phyloP scores from a whole-genome alignment of 164 flowering plant genomes.

The Annona cherimola region DNA sequence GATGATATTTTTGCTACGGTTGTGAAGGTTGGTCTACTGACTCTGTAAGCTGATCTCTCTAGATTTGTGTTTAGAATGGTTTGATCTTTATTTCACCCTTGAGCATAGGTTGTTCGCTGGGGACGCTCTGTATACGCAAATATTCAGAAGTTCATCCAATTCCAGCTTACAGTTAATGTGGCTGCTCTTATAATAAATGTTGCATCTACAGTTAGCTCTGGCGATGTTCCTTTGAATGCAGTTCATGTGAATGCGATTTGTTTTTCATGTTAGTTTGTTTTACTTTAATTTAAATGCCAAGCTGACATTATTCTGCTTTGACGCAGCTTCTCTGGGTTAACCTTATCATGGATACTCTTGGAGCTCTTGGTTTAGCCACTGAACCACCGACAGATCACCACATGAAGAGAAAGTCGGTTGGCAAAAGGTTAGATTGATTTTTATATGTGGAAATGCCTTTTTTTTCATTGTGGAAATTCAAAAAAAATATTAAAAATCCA shows the following conservation, averaged over 20 bases:
- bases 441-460: no score
- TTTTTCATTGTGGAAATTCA: no score
- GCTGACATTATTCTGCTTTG: neutral
- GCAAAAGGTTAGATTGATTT: constrained; percentile 58
- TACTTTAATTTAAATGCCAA: no score
- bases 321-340: constrained; percentile 97
- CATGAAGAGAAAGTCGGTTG: constrained; percentile 82
- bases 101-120: constrained; percentile 86
- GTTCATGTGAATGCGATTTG: constrained; percentile 51
- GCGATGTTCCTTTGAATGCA: constrained; percentile 83
- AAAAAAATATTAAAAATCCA: no score
- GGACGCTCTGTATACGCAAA: constrained; percentile 96
- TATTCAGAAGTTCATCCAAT: constrained; percentile 94
- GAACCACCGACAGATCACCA: constrained; percentile 96
- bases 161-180: constrained; percentile 94
- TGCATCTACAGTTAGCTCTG: constrained; percentile 80
- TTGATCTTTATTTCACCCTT: neutral
- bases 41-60: neutral
- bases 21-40: constrained; percentile 63
- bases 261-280: no score
- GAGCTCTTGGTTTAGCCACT: constrained; percentile 95
- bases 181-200: constrained; percentile 91
- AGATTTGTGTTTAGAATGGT: neutral
- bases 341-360: constrained; percentile 97
- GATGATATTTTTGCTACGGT: constrained; percentile 94